Evolutionary conservation across 2,329 filamentous ascomycete species (phyloP), one percentile per base, ranked within the genome.

Genomic region (Phyllosticta citribraziliensis): DNA sequence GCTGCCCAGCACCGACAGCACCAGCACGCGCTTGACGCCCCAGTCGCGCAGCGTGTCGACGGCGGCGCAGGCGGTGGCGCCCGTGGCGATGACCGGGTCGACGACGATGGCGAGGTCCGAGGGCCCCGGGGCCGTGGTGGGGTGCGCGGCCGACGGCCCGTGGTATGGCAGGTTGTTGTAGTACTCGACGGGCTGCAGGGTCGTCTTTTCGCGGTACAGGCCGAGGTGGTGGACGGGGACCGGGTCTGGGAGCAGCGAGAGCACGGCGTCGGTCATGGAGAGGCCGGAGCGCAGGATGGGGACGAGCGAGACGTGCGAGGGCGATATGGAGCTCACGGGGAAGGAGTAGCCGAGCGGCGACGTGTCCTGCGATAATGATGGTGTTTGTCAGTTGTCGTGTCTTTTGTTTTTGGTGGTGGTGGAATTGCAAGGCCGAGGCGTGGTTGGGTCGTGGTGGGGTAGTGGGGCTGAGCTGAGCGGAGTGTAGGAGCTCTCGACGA

Each of bases 111-210:
- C 91, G 12, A 96, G 80, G 22, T 83, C 80, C 1, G 83, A 75
- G 14, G 74, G 72, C 3, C 72, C 71, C 5, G 71, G 64, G 55
- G 75, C 79, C 53, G 76, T 69, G 56, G 57, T 73, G 1, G 78
- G 73, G 3, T 76, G 70, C 35, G 75, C 71, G 64, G 76, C 77
- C 10, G 57, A 52, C 60, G 67, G 79, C 50, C 79, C 72, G 76
- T 90, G 88, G 75, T 89, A 87, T 40, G 91, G 91, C 20, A 97
- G 86, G 75, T 96, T 96, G 80, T 97, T 97, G 83, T 97, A 97
- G 82, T 97, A 96, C 76, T 96, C 92, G 62, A 97, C 92, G 2
- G 92, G 91, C 69, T 91, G 85, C 61, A 97, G 86, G 53, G 89
- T 93, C 61, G 85, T 84, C 63, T 88, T 90, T 73, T 97, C 92